Percentiles rank a stretch among this genome's conserved stretches.
These are phyloP conservation scores for Backusella mclennaniae DNA, from an alignment of 192 early-diverging fungal genomes.

Conservation along the genomic window DNA sequence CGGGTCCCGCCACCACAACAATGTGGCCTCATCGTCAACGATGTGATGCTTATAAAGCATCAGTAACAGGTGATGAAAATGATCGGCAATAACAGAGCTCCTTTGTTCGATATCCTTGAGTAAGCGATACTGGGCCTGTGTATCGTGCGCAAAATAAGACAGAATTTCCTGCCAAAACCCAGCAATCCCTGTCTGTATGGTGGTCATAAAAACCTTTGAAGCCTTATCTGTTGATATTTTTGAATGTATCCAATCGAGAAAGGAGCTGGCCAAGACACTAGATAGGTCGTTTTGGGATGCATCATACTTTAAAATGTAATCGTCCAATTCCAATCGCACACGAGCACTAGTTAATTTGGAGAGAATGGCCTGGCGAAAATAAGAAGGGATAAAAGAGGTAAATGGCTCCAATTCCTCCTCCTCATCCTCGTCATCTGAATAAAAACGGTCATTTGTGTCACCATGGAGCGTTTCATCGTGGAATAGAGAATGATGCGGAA, in stretches of 20 bases:
- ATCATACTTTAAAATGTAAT: slow-evolving; percentile 45
- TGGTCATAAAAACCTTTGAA: not conserved
- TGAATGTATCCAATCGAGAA: slow-evolving; percentile 30
- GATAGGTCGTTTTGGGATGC: slow-evolving; percentile 24
- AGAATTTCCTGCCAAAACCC: slow-evolving; percentile 43
- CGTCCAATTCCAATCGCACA: slow-evolving; percentile 44
- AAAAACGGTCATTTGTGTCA: slow-evolving; percentile 8
- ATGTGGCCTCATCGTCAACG: slow-evolving; percentile 38
- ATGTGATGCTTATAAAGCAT: slow-evolving; percentile 47
- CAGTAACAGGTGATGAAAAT: slow-evolving; percentile 40
- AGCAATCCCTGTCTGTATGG: slow-evolving; percentile 32
- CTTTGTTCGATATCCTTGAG: slow-evolving; percentile 30
- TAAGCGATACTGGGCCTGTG: slow-evolving; percentile 34
- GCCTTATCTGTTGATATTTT: not conserved
- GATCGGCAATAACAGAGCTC: slow-evolving; percentile 7
- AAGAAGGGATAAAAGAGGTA: slow-evolving; percentile 35
- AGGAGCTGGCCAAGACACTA: slow-evolving; percentile 30
- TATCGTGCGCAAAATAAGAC: slow-evolving; percentile 32
- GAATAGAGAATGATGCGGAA: not conserved
- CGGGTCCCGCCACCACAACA: slow-evolving; percentile 41
- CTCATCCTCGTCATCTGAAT: slow-evolving; percentile 1
- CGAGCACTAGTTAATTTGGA: slow-evolving; percentile 42
- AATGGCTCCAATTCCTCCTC: slow-evolving; percentile 23
- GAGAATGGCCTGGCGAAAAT: slow-evolving; percentile 36
- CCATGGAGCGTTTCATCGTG: slow-evolving; percentile 19